Evolutionary conservation across 495 filamentous ascomycete genomes (phyloP), one percentile per base, ranked within the genome.

Genomic region (Aspergillus bertholletiae): DNA sequence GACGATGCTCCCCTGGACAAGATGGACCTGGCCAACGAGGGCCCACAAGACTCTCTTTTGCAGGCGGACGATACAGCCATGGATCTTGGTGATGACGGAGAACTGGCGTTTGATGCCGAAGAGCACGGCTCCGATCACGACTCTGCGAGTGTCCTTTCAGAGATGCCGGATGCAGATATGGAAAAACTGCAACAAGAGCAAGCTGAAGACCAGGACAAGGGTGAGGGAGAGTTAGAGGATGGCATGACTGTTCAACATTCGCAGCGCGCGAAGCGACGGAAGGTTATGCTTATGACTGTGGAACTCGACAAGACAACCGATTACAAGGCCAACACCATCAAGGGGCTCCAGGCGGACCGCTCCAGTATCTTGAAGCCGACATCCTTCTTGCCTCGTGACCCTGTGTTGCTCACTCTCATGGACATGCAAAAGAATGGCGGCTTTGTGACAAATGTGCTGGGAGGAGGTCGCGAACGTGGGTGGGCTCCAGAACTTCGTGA

Each of bases 401-500:
- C 92, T 1, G 82, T 90, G 35, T 72, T 97, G 17, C 74, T 96
- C 12, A 88, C 89, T 30, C 76, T 98, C n/a, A 87, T 96, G 78
- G 89, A 87, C 61, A 82, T 96, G 72, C 92, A 95, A 66, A 89
- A 87, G 64, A 90, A 82, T 41, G 93, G 93, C 37, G 87, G 84
- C 22, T 97, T 98, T 63, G 89, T 96, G 9, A 88, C 85, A 12
- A 82, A 72, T 54, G 75, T 85, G 35, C 82, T 96, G 64, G 84
- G 88, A 12, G 88, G 90, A 52, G 88, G 84, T 18, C 85, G 88
- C 54, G 87, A 84, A 50, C 80, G 79, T 57, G 84, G 81, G 22
- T 96, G 89, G 90, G 94, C 94, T 12, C 94, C 92, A 3, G 94
- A 98, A 70, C 81, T 98, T 6, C 85, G 89, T 56, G 89, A 85